A percentile compares a stretch with the other conserved stretches of the same genome.
phyloP scores from a whole-genome alignment of 305 asterid species.

The Fraxinus baroniana region DNA sequence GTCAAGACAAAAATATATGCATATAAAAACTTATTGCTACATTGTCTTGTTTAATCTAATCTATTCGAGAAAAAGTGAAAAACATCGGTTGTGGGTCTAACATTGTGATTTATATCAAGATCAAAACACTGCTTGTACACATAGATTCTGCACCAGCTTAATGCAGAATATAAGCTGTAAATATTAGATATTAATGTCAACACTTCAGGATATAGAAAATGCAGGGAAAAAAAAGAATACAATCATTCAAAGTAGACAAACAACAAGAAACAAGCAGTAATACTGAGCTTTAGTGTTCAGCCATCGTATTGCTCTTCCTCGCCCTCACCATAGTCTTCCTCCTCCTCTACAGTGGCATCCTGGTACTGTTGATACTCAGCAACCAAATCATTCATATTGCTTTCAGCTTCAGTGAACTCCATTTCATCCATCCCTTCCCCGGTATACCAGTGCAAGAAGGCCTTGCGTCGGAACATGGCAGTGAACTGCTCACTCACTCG shows the following conservation, averaged over 20 bases:
- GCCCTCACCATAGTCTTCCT: slow-evolving; percentile 37
- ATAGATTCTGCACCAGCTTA: too few species aligned
- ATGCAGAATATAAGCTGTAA: not conserved
- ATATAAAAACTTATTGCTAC: too few species aligned
- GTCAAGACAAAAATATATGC: too few species aligned
- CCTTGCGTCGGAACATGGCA: not conserved
- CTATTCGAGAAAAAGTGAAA: too few species aligned
- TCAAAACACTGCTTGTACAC: too few species aligned
- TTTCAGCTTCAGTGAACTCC: slow-evolving; percentile 18
- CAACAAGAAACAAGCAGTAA: not conserved
- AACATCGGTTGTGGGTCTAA: too few species aligned
- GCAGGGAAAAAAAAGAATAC: not conserved
- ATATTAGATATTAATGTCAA: not conserved
- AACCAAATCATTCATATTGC: slow-evolving; percentile 52
- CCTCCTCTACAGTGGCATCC: slow-evolving; percentile 49
- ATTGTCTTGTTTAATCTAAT: too few species aligned
- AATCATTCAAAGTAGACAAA: not conserved
- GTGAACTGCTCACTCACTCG: not conserved
- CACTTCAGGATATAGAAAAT: not conserved
- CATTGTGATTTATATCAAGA: too few species aligned
- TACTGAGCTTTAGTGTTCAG: not conserved
- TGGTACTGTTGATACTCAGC: slow-evolving; percentile 56
- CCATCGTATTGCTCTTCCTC: slow-evolving; percentile 34
- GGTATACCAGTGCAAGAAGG: not conserved
- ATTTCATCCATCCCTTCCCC: not conserved